Evolutionary conservation across 2,329 filamentous ascomycete species (phyloP).

Genomic region (Paraconiothyrium brasiliense): DNA sequence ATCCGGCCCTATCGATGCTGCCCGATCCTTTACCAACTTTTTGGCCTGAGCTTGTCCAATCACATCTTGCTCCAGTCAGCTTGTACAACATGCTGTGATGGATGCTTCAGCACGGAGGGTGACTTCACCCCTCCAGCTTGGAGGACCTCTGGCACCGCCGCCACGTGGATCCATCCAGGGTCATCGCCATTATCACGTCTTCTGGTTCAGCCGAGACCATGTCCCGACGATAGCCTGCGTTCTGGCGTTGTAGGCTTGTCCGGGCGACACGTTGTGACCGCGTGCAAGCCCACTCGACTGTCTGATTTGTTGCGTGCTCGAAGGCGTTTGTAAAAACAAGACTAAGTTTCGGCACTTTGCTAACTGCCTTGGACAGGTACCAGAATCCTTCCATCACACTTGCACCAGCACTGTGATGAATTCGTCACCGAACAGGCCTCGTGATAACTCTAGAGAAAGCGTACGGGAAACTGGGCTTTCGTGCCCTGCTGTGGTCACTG

Average conservation of each 20-base stretch:
- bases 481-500: background rate
- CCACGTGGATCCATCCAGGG: conserved; percentile 38
- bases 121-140: conserved; percentile 20
- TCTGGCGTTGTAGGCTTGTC: conserved; percentile 12
- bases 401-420: conserved; percentile 22
- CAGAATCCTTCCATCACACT: conserved; percentile 16
- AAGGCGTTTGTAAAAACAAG: conserved; percentile 11
- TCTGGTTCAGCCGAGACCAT: conserved; percentile 20
- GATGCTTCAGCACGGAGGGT: background rate
- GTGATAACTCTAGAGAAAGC: conserved; percentile 4
- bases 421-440: conserved; percentile 14
- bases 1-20: conserved; percentile 15
- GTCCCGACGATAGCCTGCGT: conserved; percentile 30
- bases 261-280: conserved; percentile 12
- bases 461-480: background rate
- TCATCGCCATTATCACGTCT: conserved; percentile 18
- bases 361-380: conserved; percentile 6
- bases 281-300: conserved; percentile 10
- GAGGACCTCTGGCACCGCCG: conserved; percentile 17
- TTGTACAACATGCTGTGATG: background rate
- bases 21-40: conserved; percentile 9
- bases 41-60: background rate
- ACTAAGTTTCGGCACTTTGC: conserved; percentile 13
- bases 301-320: conserved; percentile 15
- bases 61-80: background rate